Conservation (phyloP, 1,284 basidiomycete species). For the Cutaneotrichosporon mucoides region DNA sequence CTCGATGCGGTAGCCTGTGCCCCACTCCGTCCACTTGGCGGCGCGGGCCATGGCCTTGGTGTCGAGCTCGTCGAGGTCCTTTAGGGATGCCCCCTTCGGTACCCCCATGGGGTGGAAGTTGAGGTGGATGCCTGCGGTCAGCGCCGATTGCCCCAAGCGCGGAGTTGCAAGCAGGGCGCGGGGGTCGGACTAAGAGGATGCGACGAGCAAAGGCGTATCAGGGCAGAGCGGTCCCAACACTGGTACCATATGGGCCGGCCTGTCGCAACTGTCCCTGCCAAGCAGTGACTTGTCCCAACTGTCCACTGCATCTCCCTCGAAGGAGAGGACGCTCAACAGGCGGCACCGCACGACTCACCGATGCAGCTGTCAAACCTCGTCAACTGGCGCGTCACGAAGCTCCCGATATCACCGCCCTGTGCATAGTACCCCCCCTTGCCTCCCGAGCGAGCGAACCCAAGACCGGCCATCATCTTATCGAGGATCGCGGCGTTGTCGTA, state of each 20-base stretch:
- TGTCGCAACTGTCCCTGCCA: no score
- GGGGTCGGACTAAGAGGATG: no score
- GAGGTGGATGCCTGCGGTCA: conserved; percentile 28
- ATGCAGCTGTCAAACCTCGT: conserved; percentile 27
- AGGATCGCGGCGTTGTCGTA: conserved; percentile 35
- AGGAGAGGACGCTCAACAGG: no score
- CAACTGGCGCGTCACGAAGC: conserved; percentile 27
- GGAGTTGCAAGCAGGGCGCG: no score
- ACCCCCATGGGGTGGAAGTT: conserved; percentile 27
- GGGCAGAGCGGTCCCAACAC: no score
- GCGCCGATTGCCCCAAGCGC: background rate
- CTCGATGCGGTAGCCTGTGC: conserved; percentile 20
- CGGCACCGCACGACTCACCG: conserved; percentile 21
- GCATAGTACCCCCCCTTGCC: conserved; percentile 35
- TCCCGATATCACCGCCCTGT: conserved; percentile 47
- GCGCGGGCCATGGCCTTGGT: conserved; percentile 11
- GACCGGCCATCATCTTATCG: conserved; percentile 42
- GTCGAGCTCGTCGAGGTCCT: conserved; percentile 15
- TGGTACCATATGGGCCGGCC: no score
- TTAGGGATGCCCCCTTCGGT: conserved; percentile 4
- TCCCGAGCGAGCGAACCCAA: conserved; percentile 34
- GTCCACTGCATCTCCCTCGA: no score
- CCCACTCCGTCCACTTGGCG: conserved; percentile 12
- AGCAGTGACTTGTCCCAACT: no score
- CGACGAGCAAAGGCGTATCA: no score